Evolutionary conservation across 192 early-diverging fungal species (phyloP).

Genomic region (Podila horticola): DNA sequence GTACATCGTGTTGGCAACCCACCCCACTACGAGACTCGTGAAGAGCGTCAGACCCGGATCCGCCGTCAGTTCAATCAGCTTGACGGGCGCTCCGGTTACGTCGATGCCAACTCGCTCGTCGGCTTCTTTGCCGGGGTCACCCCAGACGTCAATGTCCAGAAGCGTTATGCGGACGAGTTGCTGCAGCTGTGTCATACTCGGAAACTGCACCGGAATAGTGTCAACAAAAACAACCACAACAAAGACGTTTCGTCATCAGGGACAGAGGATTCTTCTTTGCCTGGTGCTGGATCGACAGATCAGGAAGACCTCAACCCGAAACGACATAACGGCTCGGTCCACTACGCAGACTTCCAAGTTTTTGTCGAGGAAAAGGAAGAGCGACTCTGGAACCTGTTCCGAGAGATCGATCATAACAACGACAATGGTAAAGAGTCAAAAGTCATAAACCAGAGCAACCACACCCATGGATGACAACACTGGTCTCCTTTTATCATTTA

Average conservation of each 20-base stretch:
- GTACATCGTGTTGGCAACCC: constrained; percentile 23
- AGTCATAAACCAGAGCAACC: not conserved
- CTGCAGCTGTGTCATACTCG: constrained; percentile 47
- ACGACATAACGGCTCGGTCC: constrained; percentile 49
- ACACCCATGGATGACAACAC: not conserved
- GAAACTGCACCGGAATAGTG: constrained; percentile 14
- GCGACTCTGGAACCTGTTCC: constrained; percentile 70
- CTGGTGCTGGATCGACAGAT: not conserved
- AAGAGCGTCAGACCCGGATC: constrained; percentile 46
- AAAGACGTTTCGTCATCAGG: not conserved
- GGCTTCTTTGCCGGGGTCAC: constrained; percentile 41
- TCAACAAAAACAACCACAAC: not conserved
- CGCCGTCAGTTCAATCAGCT: constrained; percentile 45
- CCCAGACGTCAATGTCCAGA: constrained; percentile 37
- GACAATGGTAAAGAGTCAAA: constrained; percentile 52
- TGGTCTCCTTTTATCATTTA: not conserved
- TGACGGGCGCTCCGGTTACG: constrained; percentile 19
- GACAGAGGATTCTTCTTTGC: not conserved
- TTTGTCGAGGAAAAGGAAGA: constrained; percentile 76
- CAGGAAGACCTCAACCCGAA: not conserved
- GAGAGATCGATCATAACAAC: constrained; percentile 68
- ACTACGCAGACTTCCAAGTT: constrained; percentile 64
- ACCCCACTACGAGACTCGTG: constrained; percentile 41
- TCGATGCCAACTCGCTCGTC: constrained; percentile 40
- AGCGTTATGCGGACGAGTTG: constrained; percentile 42